phyloP scores from a whole-genome alignment of 768 basidiomycete species.

The Strobilomyces dryophilus region DNA sequence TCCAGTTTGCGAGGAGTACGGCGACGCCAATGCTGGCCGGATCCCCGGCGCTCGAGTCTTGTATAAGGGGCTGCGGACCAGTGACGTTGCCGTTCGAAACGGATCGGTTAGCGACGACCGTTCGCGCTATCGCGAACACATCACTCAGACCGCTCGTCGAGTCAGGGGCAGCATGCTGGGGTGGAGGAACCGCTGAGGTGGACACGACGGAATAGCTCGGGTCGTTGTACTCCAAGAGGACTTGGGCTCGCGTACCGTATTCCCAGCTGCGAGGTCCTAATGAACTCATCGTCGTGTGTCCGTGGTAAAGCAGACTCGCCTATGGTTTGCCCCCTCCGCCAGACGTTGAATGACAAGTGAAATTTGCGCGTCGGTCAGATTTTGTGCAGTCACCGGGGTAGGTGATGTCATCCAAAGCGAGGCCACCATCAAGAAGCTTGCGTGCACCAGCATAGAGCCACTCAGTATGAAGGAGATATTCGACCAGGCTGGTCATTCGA shows the following conservation, averaged over 20 bases:
- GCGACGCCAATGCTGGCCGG: slow-evolving; percentile 76
- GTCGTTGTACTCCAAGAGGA: slow-evolving; percentile 46
- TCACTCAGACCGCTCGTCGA: slow-evolving; percentile 39
- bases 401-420: slow-evolving; percentile 3
- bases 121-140: slow-evolving; percentile 52
- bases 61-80: slow-evolving; percentile 54
- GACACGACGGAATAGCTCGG: slow-evolving; percentile 45
- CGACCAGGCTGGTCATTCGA: background rate
- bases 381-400: slow-evolving; percentile 26
- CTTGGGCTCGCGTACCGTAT: slow-evolving; percentile 46
- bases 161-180: slow-evolving; percentile 14
- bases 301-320: slow-evolving; percentile 22
- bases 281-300: background rate
- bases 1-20: slow-evolving; percentile 61
- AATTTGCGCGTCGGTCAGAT: slow-evolving; percentile 34
- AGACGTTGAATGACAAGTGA: slow-evolving; percentile 34
- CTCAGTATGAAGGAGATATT: background rate
- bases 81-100: slow-evolving; percentile 37
- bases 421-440: background rate
- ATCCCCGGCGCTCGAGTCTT: slow-evolving; percentile 66
- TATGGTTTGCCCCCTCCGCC: slow-evolving; percentile 39
- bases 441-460: background rate
- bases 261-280: slow-evolving; percentile 42
- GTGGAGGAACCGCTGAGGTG: slow-evolving; percentile 25
- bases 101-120: slow-evolving; percentile 46